A percentile compares a stretch with the other conserved stretches of the same genome.
Evolutionary conservation across 805 yeast species (phyloP).

Genomic region (Zygosaccharomyces siamensis): DNA sequence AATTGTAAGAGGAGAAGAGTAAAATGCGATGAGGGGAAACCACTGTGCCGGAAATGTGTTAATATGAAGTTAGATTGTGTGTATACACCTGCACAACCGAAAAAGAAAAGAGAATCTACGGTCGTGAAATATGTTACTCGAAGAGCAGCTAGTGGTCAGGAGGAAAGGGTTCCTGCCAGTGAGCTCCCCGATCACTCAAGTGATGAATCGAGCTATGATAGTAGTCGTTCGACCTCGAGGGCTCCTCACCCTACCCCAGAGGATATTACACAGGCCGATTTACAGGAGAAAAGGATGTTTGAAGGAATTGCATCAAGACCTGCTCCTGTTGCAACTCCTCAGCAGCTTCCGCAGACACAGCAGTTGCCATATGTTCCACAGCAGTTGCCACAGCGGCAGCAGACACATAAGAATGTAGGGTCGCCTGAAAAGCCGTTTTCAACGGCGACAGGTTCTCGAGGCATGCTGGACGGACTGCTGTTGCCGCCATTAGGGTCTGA

Average conservation of each 20-base stretch:
- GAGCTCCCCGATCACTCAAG: conserved; percentile 6
- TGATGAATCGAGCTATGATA: conserved; percentile 8
- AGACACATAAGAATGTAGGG: conserved; percentile 1
- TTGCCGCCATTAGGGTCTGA: conserved; percentile 27
- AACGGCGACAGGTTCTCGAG: conserved; percentile 3
- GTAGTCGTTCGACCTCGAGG: conserved; percentile 10
- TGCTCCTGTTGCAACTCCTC: not conserved
- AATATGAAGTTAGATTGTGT: conserved; percentile 77
- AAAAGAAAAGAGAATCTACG: conserved; percentile 21
- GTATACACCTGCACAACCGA: conserved; percentile 39
- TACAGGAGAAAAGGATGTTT: conserved; percentile 1
- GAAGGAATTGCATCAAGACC: not conserved
- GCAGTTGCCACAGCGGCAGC: not conserved
- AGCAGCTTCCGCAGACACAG: not conserved
- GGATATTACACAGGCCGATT: conserved; percentile 1
- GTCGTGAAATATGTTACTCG: conserved; percentile 17
- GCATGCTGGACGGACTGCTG: conserved; percentile 18
- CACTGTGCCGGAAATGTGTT: conserved; percentile 71
- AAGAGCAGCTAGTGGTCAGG: conserved; percentile 15
- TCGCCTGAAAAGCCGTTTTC: conserved; percentile 9
- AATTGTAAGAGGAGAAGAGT: conserved; percentile 88
- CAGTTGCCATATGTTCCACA: not conserved
- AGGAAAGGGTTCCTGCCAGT: conserved; percentile 11
- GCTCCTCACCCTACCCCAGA: conserved; percentile 5
- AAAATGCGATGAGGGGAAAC: conserved; percentile 86